Conservation (phyloP, 257 asterid species). For the Solanum ossicruentum region DNA sequence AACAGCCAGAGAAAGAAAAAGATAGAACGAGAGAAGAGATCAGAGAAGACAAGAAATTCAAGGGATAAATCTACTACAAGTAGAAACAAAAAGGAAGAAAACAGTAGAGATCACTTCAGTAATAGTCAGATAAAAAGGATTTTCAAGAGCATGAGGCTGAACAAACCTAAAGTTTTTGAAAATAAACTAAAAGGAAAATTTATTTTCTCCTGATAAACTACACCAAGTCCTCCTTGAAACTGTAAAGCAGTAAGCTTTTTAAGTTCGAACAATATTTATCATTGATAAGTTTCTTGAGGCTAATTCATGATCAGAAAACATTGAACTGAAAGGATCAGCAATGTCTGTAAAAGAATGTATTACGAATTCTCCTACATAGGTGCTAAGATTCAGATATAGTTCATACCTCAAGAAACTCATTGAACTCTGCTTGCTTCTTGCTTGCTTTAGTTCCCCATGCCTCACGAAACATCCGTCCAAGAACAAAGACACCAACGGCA, state of each 20-base stretch:
- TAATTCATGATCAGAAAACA: neutral
- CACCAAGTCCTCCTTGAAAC: neutral
- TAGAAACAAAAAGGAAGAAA: neutral
- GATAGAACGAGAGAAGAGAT: neutral
- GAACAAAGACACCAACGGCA: conserved; percentile 97
- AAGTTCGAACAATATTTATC: neutral
- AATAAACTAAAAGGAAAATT: neutral
- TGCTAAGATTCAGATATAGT: neutral
- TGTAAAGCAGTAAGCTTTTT: neutral
- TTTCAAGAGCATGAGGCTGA: neutral
- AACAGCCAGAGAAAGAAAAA: neutral
- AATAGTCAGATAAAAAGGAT: neutral
- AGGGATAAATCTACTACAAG: neutral
- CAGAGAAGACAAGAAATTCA: neutral
- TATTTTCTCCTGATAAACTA: neutral
- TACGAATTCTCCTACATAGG: neutral
- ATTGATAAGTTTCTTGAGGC: neutral
- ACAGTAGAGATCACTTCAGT: neutral
- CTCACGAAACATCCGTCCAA: conserved; percentile 78
- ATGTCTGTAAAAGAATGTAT: neutral
- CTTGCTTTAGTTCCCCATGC: conserved; percentile 87
- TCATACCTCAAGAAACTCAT: conserved; percentile 78
- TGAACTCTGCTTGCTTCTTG: conserved; percentile 89
- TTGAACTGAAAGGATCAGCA: neutral
- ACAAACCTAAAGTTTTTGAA: neutral